Evolutionary conservation across 768 basidiomycete genomes (phyloP).

Genomic region (Trametes maxima): DNA sequence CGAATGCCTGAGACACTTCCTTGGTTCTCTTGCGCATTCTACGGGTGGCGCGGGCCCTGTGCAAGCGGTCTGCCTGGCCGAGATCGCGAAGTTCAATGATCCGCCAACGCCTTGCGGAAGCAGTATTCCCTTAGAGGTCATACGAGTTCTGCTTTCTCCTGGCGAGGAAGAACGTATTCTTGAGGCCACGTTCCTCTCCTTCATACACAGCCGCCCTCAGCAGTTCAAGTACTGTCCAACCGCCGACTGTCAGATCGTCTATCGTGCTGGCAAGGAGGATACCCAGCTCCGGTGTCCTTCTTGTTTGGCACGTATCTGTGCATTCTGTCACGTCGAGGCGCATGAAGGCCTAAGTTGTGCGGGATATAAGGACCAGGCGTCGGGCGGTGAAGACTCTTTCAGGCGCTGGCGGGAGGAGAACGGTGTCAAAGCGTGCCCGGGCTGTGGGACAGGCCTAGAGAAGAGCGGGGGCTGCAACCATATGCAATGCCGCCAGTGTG

Average conservation of each 20-base stretch:
- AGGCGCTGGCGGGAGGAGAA: slow-evolving; percentile 33
- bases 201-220: slow-evolving; percentile 43
- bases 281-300: slow-evolving; percentile 38
- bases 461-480: slow-evolving; percentile 45
- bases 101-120: slow-evolving; percentile 39
- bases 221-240: slow-evolving; percentile 60
- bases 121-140: slow-evolving; percentile 41
- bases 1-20: slow-evolving; percentile 45
- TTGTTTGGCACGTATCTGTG: slow-evolving; percentile 42
- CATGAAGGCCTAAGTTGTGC: slow-evolving; percentile 47
- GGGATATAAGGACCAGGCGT: slow-evolving; percentile 23
- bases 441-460: slow-evolving; percentile 38
- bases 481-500: too few relatives aligned
- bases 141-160: slow-evolving; percentile 38
- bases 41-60: slow-evolving; percentile 23
- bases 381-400: slow-evolving; percentile 23
- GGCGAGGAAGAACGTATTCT: slow-evolving; percentile 44
- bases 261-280: slow-evolving; percentile 34
- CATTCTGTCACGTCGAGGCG: slow-evolving; percentile 40
- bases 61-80: too few relatives aligned
- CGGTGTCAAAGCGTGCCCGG: slow-evolving; percentile 40
- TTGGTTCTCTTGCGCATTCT: slow-evolving; percentile 3
- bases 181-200: slow-evolving; percentile 43
- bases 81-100: too few relatives aligned
- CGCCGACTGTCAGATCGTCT: slow-evolving; percentile 51